A percentile compares a stretch with the other conserved stretches of the same genome.
Conservation (phyloP, 768 basidiomycete species). For the Lyophyllum semitale region DNA sequence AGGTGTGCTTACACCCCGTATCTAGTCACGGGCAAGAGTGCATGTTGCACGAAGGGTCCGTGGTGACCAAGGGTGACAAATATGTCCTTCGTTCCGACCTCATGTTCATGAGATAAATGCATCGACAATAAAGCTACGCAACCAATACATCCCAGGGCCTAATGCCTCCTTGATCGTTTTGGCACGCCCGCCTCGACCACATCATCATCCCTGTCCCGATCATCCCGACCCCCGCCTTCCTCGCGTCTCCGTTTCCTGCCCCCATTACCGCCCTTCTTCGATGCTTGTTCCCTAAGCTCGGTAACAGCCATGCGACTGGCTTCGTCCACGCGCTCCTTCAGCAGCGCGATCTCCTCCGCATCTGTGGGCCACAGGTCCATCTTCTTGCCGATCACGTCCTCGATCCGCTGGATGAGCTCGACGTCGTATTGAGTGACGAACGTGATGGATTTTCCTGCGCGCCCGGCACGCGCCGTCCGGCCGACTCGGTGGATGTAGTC, state of each 20-base stretch:
- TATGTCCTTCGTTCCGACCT: conserved; percentile 74
- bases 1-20: background rate
- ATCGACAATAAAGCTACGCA: background rate
- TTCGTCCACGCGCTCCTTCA: conserved; percentile 88
- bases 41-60: conserved; percentile 71
- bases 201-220: conserved; percentile 92
- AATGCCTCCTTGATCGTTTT: conserved; percentile 50
- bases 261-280: conserved; percentile 41
- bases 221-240: conserved; percentile 57
- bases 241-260: conserved; percentile 47
- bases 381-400: conserved; percentile 88
- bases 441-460: conserved; percentile 96
- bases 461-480: conserved; percentile 95
- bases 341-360: conserved; percentile 82
- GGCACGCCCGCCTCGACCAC: conserved; percentile 90
- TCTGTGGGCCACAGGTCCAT: conserved; percentile 88
- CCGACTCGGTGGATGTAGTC: conserved; percentile 99
- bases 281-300: conserved; percentile 79
- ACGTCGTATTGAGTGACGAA: conserved; percentile 98
- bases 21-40: conserved; percentile 73
- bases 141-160: conserved; percentile 8
- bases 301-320: conserved; percentile 76
- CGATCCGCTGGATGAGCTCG: conserved; percentile 93
- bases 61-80: conserved; percentile 62
- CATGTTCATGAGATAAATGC: conserved; percentile 49